These are phyloP conservation scores for Yarrowia sp. DNA, from an alignment of 805 yeast species.

Conservation along the genomic window DNA sequence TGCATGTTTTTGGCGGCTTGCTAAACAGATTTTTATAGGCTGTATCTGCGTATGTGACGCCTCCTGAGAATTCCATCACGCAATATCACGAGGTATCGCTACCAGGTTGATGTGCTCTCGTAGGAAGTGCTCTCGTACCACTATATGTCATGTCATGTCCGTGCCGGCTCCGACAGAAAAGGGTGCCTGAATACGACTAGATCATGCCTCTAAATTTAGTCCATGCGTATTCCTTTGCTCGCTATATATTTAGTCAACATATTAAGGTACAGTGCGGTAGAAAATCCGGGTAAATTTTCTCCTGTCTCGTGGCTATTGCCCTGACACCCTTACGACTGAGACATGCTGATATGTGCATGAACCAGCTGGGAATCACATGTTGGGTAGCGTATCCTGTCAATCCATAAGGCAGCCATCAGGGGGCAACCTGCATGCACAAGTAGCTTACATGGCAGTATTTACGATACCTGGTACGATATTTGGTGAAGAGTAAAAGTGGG, in stretches of 20 bases:
- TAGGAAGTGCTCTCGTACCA: no score
- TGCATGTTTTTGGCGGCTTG: not conserved
- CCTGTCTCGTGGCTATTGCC: not conserved
- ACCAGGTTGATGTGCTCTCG: no score
- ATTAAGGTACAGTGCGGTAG: not conserved
- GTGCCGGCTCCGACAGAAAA: not conserved
- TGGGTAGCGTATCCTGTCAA: not conserved
- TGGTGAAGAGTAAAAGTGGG: no score
- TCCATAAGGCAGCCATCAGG: not conserved
- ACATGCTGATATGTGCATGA: conserved; percentile 7
- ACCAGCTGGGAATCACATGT: not conserved
- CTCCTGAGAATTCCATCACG: not conserved
- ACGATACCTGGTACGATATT: no score
- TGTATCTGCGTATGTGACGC: not conserved
- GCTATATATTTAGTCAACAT: not conserved
- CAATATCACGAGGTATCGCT: no score
- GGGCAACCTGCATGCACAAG: not conserved
- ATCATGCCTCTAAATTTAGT: not conserved
- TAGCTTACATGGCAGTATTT: no score
- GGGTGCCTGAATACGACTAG: not conserved
- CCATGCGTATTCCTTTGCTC: not conserved
- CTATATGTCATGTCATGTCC: not conserved
- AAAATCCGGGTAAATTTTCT: not conserved
- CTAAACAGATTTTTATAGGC: not conserved
- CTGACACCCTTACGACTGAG: not conserved